Evolutionary conservation across 495 filamentous ascomycete species (phyloP), one percentile per base, ranked within the genome.

Genomic region (Lepidopterella palustris): DNA sequence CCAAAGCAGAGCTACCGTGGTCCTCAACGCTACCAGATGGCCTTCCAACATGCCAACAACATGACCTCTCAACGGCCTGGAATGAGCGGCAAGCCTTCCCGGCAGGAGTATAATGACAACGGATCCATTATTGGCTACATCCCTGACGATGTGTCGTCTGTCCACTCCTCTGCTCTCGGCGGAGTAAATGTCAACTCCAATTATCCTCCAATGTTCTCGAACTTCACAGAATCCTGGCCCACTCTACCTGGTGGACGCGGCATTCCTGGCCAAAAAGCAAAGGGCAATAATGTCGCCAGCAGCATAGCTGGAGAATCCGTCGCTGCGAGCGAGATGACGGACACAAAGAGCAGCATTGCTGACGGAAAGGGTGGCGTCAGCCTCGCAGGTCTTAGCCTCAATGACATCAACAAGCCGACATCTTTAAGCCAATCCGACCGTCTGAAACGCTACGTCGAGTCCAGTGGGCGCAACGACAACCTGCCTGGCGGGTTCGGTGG

Each of bases 131-230:
- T 97, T 62, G 85, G 88, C 20, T 97, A 95, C 67, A 97, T 99
- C 56, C 91, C 93, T 0, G 93, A 99, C 68, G 93, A 99, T 72
- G 90, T 97, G 23, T 96, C 92, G 26, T 96, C 90, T 0, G 87
- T 97, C 32, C 91, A 99, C 70, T 92, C 92, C 40, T 95, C 90
- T 21, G 88, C 92, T 9, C 79, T 97, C 29, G 89, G 89, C 31
- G 90, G 90, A 40, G 88, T 89, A 42, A 87, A 86, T 13, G 73
- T 91, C 45, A 79, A 86, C 18, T 87, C 89, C 45, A 87, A 87
- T 23, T 99, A 91, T 69, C 93, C 93, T 8, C 88, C 86, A 23
- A 96, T 97, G 88, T 99, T 99, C 73, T 89, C 89, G 53, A 87
- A 86, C 72, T 97, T 99, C 67, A 80, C 85, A 39, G 92, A 96